Evolutionary conservation across 768 basidiomycete species (phyloP).

Genomic region (Termitomyces sp.): DNA sequence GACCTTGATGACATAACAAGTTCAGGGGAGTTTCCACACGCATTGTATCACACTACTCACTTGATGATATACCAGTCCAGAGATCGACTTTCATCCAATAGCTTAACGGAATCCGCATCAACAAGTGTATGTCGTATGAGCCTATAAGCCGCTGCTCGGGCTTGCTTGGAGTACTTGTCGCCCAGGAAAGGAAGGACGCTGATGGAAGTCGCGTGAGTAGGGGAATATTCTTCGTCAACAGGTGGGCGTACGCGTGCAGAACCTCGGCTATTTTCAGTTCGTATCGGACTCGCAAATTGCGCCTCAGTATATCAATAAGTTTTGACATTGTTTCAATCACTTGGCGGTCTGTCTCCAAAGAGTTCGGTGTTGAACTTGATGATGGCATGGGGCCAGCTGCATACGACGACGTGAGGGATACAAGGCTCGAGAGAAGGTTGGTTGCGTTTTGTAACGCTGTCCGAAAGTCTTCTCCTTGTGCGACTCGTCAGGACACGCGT

Average conservation of each 20-base stretch:
- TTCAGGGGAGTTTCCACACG: slow-evolving; percentile 2
- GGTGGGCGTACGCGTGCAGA: slow-evolving; percentile 63
- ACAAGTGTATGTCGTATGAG: slow-evolving; percentile 77
- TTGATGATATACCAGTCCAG: slow-evolving; percentile 91
- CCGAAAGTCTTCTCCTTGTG: slow-evolving; percentile 66
- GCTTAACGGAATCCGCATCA: slow-evolving; percentile 66
- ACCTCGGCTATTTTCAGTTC: slow-evolving; percentile 70
- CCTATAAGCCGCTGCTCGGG: slow-evolving; percentile 81
- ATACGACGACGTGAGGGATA: slow-evolving; percentile 33
- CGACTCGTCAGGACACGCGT: background rate
- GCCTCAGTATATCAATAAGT: slow-evolving; percentile 62
- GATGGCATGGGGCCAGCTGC: slow-evolving; percentile 27
- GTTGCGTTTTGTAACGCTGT: slow-evolving; percentile 66
- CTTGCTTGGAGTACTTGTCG: slow-evolving; percentile 69
- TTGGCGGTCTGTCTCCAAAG: slow-evolving; percentile 46
- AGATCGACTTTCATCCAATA: slow-evolving; percentile 51
- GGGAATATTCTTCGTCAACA: background rate
- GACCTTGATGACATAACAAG: slow-evolving; percentile 45
- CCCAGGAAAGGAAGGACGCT: slow-evolving; percentile 79
- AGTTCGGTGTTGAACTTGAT: slow-evolving; percentile 32
- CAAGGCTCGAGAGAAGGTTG: slow-evolving; percentile 53
- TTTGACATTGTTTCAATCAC: slow-evolving; percentile 62
- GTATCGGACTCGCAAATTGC: slow-evolving; percentile 72
- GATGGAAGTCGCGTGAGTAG: slow-evolving; percentile 10
- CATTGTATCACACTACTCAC: slow-evolving; percentile 35